These are phyloP conservation scores for Aphanoascus verrucosus DNA, from an alignment of 2,329 filamentous ascomycete genomes.

Conservation along the genomic window DNA sequence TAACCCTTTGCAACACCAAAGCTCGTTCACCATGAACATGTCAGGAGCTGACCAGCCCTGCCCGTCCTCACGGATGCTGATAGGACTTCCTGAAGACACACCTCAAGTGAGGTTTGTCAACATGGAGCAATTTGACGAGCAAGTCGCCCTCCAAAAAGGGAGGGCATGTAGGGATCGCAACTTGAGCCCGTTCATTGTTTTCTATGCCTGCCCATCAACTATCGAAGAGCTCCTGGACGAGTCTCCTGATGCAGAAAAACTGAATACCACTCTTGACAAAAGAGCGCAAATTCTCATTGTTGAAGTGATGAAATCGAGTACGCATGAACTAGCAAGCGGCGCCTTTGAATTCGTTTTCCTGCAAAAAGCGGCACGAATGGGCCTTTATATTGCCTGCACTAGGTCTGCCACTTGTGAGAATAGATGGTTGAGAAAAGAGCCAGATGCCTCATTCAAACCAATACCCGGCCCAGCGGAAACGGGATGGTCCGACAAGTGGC, in stretches of 20 bases:
- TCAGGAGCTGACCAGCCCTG: neutral
- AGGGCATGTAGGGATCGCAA: neutral
- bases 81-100: slow-evolving; percentile 4
- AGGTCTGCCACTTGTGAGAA: too few species aligned
- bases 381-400: too few species aligned
- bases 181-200: slow-evolving; percentile 2
- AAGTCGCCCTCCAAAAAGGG: neutral
- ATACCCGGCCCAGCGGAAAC: neutral
- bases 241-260: neutral
- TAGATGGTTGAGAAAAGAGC: too few species aligned
- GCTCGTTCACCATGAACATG: neutral
- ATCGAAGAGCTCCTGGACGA: neutral
- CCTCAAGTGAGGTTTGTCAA: neutral
- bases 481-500: neutral
- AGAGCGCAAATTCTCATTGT: too few species aligned
- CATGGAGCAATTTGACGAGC: neutral
- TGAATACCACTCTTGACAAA: neutral
- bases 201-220: neutral
- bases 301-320: too few species aligned
- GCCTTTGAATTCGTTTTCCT: too few species aligned
- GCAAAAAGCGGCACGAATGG: too few species aligned
- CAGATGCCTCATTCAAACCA: too few species aligned
- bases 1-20: too few species aligned
- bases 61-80: slow-evolving; percentile 2
- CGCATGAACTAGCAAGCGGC: too few species aligned